These are phyloP conservation scores for Meyerozyma carpophila DNA, from an alignment of 1,139 yeast species.

Conservation along the genomic window DNA sequence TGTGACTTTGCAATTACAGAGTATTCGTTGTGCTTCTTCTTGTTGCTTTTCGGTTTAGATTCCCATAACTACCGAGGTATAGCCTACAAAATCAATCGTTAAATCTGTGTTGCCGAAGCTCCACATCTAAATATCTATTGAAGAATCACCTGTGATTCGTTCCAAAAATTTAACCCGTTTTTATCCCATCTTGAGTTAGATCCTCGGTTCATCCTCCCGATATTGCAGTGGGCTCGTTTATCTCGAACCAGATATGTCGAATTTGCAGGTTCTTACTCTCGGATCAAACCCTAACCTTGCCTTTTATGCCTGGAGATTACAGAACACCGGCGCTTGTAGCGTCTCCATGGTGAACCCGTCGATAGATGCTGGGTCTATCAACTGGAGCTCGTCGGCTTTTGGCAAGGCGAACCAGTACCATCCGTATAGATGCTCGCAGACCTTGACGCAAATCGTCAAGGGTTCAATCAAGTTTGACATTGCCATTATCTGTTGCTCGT, in stretches of 20 bases:
- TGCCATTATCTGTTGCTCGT: conserved; percentile 29
- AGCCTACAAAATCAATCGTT: no score
- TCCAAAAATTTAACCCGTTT: no score
- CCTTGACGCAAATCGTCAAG: conserved; percentile 14
- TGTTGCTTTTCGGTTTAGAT: neutral
- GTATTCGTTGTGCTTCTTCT: neutral
- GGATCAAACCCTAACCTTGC: conserved; percentile 46
- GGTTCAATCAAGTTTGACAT: conserved; percentile 24
- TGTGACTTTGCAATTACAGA: neutral
- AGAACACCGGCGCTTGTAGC: conserved; percentile 31
- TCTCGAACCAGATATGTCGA: neutral
- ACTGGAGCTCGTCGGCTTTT: conserved; percentile 4
- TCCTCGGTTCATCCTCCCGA: no score
- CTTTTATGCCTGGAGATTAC: conserved; percentile 47
- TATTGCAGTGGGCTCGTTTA: no score
- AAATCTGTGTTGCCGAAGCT: no score
- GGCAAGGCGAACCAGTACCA: conserved; percentile 5
- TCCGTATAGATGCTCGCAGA: conserved; percentile 3
- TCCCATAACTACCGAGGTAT: no score
- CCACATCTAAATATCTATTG: no score
- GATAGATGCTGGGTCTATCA: conserved; percentile 2
- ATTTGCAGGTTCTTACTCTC: conserved; percentile 12
- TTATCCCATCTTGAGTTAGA: no score
- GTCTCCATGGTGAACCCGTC: conserved; percentile 26
- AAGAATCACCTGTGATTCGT: no score